These are phyloP conservation scores for Lycium ferocissimum DNA, from an alignment of 257 asterid species.

Conservation along the genomic window DNA sequence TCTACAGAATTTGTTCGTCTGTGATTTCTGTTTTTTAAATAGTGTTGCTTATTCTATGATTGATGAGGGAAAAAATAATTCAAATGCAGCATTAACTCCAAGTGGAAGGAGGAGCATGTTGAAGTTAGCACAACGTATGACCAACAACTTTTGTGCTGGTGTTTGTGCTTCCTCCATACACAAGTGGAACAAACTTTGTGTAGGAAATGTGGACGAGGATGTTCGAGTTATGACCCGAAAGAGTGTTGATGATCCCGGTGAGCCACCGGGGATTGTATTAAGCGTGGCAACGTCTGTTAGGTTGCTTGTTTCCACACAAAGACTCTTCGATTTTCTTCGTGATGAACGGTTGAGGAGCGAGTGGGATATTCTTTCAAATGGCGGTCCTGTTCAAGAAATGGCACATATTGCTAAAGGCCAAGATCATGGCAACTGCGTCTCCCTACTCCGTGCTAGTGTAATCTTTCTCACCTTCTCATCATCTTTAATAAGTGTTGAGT, in stretches of 20 bases:
- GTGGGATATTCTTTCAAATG: slow-evolving; percentile 92
- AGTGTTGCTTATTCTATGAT: too few species aligned
- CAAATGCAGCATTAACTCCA: slow-evolving; percentile 60
- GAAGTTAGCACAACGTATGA: slow-evolving; percentile 95
- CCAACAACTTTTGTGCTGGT: slow-evolving; percentile 83
- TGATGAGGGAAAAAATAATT: background rate
- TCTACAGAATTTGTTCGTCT: too few species aligned
- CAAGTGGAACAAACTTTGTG: slow-evolving; percentile 76
- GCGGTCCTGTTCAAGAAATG: slow-evolving; percentile 97
- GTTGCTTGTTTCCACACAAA: slow-evolving; percentile 76
- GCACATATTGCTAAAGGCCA: slow-evolving; percentile 88
- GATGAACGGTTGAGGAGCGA: slow-evolving; percentile 78
- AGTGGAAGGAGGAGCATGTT: slow-evolving; percentile 88
- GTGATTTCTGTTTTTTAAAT: too few species aligned
- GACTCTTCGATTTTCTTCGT: slow-evolving; percentile 80
- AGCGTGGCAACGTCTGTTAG: slow-evolving; percentile 90
- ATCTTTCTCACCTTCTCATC: background rate
- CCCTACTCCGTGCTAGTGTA: slow-evolving; percentile 84
- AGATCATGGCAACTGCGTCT: slow-evolving; percentile 85
- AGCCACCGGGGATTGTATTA: slow-evolving; percentile 88
- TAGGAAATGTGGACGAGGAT: slow-evolving; percentile 72
- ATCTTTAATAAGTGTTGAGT: too few species aligned
- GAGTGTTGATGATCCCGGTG: slow-evolving; percentile 84
- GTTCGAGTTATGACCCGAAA: slow-evolving; percentile 86
- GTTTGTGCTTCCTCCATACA: slow-evolving; percentile 87